Evolutionary conservation across 1,284 basidiomycete species (phyloP).

Genomic region (Fomitopsis schrenkii): DNA sequence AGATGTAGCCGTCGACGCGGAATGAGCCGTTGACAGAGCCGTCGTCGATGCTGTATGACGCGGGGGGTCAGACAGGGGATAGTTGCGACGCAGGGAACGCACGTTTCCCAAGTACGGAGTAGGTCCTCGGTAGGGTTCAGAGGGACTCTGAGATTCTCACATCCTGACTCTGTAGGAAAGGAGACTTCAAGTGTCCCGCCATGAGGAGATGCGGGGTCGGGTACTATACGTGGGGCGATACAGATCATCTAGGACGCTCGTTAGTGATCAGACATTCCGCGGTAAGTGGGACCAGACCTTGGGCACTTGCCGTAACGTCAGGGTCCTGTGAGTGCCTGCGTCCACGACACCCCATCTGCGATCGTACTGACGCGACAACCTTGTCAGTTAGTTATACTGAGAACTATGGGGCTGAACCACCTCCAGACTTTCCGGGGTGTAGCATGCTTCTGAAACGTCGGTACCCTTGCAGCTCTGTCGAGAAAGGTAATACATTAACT

Average conservation of each 20-base stretch:
- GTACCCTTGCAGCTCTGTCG: conserved; percentile 59
- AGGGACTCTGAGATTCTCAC: conserved; percentile 53
- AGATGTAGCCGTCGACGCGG: conserved; percentile 62
- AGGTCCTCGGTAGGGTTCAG: conserved; percentile 47
- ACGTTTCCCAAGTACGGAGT: conserved; percentile 54
- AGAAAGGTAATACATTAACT: background rate
- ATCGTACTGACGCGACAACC: conserved; percentile 46
- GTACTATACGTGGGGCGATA: conserved; percentile 51
- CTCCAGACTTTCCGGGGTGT: conserved; percentile 61
- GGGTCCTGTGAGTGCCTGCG: conserved; percentile 42
- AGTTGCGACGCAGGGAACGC: conserved; percentile 18
- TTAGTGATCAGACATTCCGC: background rate
- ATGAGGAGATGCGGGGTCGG: conserved; percentile 38
- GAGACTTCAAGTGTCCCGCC: conserved; percentile 47
- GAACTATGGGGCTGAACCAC: conserved; percentile 29
- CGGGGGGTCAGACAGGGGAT: background rate
- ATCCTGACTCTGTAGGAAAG: conserved; percentile 55
- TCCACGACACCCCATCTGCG: conserved; percentile 68
- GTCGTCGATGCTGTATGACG: conserved; percentile 42
- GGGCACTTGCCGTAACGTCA: conserved; percentile 61
- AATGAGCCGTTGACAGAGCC: conserved; percentile 45
- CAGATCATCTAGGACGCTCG: conserved; percentile 53
- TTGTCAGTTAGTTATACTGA: background rate
- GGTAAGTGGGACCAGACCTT: conserved; percentile 40
- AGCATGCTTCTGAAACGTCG: conserved; percentile 50